Conservation (phyloP, 495 filamentous ascomycete species). For the Saxispiralis lemnorum region DNA sequence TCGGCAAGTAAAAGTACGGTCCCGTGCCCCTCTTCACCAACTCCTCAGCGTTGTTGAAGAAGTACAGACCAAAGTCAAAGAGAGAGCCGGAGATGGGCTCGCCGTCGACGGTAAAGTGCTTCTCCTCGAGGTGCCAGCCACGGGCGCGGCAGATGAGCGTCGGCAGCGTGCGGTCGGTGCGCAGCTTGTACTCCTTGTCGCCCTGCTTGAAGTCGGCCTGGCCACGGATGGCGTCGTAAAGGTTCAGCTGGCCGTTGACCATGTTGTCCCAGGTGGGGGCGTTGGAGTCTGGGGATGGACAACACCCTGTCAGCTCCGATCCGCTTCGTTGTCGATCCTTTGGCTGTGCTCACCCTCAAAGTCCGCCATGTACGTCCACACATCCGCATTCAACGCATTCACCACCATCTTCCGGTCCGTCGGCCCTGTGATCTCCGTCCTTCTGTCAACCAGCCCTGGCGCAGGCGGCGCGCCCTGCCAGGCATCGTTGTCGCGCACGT, state of each 20-base stretch:
- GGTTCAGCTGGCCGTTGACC: conserved; percentile 94
- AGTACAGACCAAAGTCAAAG: conserved; percentile 98
- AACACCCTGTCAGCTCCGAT: conserved; percentile 2
- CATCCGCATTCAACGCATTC: conserved; percentile 89
- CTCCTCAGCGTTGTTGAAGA: conserved; percentile 95
- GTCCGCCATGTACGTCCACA: conserved; percentile 99
- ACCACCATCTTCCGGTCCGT: conserved; percentile 99
- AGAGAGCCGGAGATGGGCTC: conserved; percentile 84
- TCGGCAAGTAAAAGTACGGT: conserved; percentile 98
- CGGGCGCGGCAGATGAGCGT: conserved; percentile 44
- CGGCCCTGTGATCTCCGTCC: conserved; percentile 97
- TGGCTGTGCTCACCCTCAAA: conserved; percentile 57
- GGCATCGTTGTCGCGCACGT: conserved; percentile 83
- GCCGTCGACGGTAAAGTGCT: conserved; percentile 91
- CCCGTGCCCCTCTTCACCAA: conserved; percentile 66
- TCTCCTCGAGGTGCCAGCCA: conserved; percentile 70
- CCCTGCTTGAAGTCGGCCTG: conserved; percentile 95
- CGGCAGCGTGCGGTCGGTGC: conserved; percentile 69
- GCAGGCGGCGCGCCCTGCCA: conserved; percentile 93
- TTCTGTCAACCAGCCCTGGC: conserved; percentile 79
- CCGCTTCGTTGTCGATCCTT: no score
- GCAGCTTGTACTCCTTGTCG: conserved; percentile 90
- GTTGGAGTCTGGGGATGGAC: conserved; percentile 76
- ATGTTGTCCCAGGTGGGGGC: conserved; percentile 99
- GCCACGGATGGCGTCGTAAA: conserved; percentile 89